Evolutionary conservation across 306 rosid species (phyloP).

Genomic region (Inga leiocalycina): DNA sequence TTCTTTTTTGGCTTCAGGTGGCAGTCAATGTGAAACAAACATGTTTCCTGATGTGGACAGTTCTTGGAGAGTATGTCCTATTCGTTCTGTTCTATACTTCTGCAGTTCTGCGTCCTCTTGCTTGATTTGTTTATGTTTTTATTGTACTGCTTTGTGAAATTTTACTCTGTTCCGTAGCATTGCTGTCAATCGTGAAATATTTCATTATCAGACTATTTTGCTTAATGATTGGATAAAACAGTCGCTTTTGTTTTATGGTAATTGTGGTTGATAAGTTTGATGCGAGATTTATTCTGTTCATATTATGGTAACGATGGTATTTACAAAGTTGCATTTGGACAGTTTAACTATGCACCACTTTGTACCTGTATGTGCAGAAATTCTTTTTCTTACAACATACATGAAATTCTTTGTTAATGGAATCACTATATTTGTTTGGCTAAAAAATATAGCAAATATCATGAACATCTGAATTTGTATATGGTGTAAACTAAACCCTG

Average conservation of each 20-base stretch:
- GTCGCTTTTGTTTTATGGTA: background rate
- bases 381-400: background rate
- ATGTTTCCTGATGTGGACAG: constrained; percentile 86
- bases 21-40: constrained; percentile 61
- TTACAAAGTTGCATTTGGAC: constrained; percentile 8
- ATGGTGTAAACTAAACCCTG: background rate
- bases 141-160: background rate
- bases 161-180: constrained; percentile 3
- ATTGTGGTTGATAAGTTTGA: constrained; percentile 19
- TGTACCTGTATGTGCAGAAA: background rate
- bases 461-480: no score
- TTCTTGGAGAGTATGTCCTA: constrained; percentile 83
- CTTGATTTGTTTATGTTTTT: constrained; percentile 11
- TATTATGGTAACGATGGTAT: background rate
- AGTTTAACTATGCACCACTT: background rate
- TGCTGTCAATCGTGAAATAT: constrained; percentile 11
- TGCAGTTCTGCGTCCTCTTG: constrained; percentile 7
- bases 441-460: background rate
- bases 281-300: background rate
- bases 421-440: constrained; percentile 4
- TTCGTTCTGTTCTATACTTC: constrained; percentile 28
- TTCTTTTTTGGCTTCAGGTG: constrained; percentile 58
- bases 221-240: constrained; percentile 17
- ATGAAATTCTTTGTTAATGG: background rate
- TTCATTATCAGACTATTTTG: background rate